Evolutionary conservation across 331 rosid species (phyloP), one percentile per base, ranked within the genome.

Genomic region (Prunus yedoensis): DNA sequence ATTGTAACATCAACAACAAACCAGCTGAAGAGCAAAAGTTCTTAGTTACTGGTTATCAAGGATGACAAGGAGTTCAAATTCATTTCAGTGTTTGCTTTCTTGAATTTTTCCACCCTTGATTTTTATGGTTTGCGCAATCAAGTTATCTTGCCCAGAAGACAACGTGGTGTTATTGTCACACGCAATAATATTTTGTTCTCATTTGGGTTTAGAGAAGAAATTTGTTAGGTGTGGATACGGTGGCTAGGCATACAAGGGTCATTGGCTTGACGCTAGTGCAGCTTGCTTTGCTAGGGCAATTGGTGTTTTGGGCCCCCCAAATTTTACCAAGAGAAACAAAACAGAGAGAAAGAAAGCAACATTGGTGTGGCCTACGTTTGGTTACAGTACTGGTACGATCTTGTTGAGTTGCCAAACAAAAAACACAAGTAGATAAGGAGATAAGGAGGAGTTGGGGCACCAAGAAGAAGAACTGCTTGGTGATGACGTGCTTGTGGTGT

Each of bases 371-470:
- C 59, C 59, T 68, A 49, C 73, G 15, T 49, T 46, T 49, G 73
- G 61, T 56, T 54, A 8, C 43, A 6, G 9, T 38, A 38, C 43
- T 1, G 9, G 43, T 38, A 38, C 43, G 4, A 38, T 38, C 43
- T 38, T 38, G 43, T 13, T 28, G 54, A 68, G 46, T 14, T 38
- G 76, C 41, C 60, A 62, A 62, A 73, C 58, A 66, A 38, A 38
- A 38, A 58, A 57, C 64, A 73, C 54, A 30, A 83, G 87, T 62
- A 87, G 95, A 86, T 80, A 56, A 78, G 79, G 85, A 77, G 96
- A 91, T 88, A 88, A 85, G 90, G 82, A 43, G 69, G 86, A 79
- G 75, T 32, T 60, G 80, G 74, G 61, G 86, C 80, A 77, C 73
- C 83, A 56, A 74, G 81, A 54, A 80, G 43, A 38, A 38, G 43